Percentiles rank a stretch among this genome's conserved stretches.
phyloP scores from a whole-genome alignment of 176 grass and related monocot genomes.

The Aegilops speltoides region DNA sequence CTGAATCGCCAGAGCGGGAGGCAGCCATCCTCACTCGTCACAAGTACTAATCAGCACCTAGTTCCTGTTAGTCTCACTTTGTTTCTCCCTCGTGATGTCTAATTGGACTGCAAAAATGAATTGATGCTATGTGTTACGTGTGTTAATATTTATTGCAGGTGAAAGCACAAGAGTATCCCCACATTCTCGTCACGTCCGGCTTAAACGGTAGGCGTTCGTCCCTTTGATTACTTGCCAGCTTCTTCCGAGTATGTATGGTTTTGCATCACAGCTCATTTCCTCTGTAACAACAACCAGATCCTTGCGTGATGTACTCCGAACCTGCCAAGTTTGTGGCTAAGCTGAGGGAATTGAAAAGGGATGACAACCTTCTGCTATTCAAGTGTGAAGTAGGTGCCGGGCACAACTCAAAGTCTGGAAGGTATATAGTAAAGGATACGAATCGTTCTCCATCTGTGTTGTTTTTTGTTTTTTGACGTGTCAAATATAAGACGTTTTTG shows the following conservation, averaged over 20 bases:
- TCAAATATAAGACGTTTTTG: too few species aligned
- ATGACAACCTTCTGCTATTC: conserved; percentile 25
- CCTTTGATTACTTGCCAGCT: not conserved
- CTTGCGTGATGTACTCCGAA: conserved; percentile 81
- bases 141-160: conserved; percentile 39
- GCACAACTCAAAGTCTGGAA: not conserved
- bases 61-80: too few species aligned
- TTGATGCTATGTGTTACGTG: too few species aligned
- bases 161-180: conserved; percentile 65
- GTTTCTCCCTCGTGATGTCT: too few species aligned
- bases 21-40: too few species aligned
- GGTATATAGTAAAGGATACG: not conserved
- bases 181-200: conserved; percentile 87
- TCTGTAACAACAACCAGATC: conserved; percentile 41
- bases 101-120: too few species aligned
- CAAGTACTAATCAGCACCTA: too few species aligned
- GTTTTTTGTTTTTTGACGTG: not conserved
- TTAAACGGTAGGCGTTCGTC: conserved; percentile 66
- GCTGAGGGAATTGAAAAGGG: conserved; percentile 71
- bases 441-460: too few species aligned
- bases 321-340: conserved; percentile 80
- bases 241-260: too few species aligned
- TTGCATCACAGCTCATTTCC: too few species aligned
- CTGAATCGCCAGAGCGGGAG: too few species aligned
- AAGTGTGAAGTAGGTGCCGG: not conserved